These are phyloP conservation scores for Acrodontium crateriforme DNA, from an alignment of 2,329 filamentous ascomycete genomes.

Conservation along the genomic window DNA sequence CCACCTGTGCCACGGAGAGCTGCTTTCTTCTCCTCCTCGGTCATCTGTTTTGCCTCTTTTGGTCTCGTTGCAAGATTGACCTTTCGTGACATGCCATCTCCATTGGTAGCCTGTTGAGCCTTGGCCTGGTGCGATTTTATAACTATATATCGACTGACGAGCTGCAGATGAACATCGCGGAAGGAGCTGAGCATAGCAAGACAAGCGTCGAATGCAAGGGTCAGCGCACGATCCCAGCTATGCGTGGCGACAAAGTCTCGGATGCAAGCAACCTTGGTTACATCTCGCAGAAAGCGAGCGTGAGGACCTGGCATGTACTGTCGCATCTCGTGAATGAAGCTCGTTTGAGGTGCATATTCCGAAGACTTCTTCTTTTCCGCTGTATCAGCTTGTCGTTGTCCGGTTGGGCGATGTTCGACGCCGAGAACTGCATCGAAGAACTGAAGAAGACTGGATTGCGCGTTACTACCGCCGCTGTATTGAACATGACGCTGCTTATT, in stretches of 20 bases:
- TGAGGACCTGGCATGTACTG: constrained; percentile 93
- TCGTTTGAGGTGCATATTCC: constrained; percentile 34
- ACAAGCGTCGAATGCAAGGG: constrained; percentile 79
- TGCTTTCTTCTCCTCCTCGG: constrained; percentile 17
- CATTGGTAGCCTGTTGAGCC: constrained; percentile 15
- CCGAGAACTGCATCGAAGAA: constrained; percentile 92
- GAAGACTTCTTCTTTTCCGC: constrained; percentile 37
- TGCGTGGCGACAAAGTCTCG: constrained; percentile 61
- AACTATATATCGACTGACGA: constrained; percentile 92
- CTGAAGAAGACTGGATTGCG: constrained; percentile 90
- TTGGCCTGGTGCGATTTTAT: constrained; percentile 62
- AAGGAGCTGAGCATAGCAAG: constrained; percentile 64
- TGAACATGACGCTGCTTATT: constrained; percentile 52
- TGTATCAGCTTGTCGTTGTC: constrained; percentile 43
- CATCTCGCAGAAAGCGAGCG: constrained; percentile 72
- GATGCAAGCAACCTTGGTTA: constrained; percentile 71
- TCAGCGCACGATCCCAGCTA: constrained; percentile 49
- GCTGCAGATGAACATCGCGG: constrained; percentile 88
- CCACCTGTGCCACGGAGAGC: constrained; percentile 76
- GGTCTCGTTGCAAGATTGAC: constrained; percentile 11
- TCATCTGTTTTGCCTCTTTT: constrained; percentile 14
- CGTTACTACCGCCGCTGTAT: constrained; percentile 88
- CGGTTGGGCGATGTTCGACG: constrained; percentile 75
- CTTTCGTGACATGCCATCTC: constrained; percentile 32
- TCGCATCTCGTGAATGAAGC: constrained; percentile 95